Base-by-base conservation (phyloP, 2,329 filamentous ascomycete species). In the Arthrobotrys musiformis region DNA sequence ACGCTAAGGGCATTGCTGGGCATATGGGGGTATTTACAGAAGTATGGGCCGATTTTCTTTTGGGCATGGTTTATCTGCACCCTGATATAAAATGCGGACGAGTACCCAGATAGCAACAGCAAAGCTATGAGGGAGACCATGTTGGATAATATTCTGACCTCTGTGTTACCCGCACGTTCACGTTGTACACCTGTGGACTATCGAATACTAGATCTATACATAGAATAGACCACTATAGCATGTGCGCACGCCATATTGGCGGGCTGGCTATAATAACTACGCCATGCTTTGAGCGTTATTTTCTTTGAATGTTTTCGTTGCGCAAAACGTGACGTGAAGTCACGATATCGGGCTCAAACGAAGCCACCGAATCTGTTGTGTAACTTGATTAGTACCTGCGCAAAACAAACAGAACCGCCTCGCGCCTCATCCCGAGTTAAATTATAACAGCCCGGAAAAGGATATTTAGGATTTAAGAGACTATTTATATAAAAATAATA, bases 21-120 rank as follows among this genome's bases (percentile, higher is more conserved):
- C n/a, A n/a, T n/a, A 48, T 4, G 9, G 28, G 22, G 58, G 2
- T 33, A 19, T 17, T 46, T 62, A 44, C 26, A 28, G 58, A 44
- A 62, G 4, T 30, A 42, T 30, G 35, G 58, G n/a, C 35, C 35
- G n/a, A 28, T n/a, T 15, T 40, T 2, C 28, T 37, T 28, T 19
- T 56, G 22, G 13, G 24, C 6, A 11, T 30, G 26, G n/a, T 56
- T 33, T 56, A 22, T 56, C n/a, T 56, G 24, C 13, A 52, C 48
- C 9, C 24, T 56, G 50, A 56, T 35, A 22, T 35, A 56, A 35
- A 56, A 56, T 28, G 50, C 28, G n/a, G 50, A 56, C n/a, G 50
- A 33, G n/a, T 56, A 52, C 22, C 50, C 48, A 5, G 50, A 33
- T 56, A 35, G 5, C 50, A 56, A 35, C n/a, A 56, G 50, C 4